Evolutionary conservation across 108 stramenopile genomes (phyloP).

Genomic region (Bacterosira constricta): DNA sequence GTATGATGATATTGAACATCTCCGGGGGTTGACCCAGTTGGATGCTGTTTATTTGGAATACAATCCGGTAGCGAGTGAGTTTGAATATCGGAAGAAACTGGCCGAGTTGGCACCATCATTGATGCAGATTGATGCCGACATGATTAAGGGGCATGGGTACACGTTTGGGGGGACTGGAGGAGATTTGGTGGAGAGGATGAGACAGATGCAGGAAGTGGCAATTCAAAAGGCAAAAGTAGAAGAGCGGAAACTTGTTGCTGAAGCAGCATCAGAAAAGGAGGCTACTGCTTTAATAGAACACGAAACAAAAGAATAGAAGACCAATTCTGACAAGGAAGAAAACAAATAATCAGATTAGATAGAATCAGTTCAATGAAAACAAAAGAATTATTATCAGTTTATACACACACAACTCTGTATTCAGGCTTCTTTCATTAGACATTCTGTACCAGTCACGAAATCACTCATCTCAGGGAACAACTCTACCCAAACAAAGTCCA

Average conservation of each 20-base stretch:
- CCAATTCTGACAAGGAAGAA: no score
- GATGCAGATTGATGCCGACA: constrained; percentile 87
- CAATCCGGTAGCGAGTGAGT: constrained; percentile 90
- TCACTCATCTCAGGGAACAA: constrained; percentile 86
- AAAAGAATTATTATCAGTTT: neutral
- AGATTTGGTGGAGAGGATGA: constrained; percentile 38
- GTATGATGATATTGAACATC: constrained; percentile 75
- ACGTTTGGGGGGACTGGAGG: constrained; percentile 14
- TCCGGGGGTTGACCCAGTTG: constrained; percentile 56
- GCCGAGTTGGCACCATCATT: constrained; percentile 76
- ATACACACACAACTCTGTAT: neutral
- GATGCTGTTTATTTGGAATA: constrained; percentile 96
- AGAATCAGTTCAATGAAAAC: neutral
- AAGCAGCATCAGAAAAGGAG: no score
- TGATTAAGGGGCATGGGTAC: constrained; percentile 56
- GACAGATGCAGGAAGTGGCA: constrained; percentile 40
- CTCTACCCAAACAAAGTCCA: constrained; percentile 80
- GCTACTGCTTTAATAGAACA: neutral
- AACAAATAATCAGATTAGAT: neutral
- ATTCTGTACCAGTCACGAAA: constrained; percentile 65
- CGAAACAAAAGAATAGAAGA: neutral
- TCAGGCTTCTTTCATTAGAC: constrained; percentile 55
- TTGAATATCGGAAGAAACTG: constrained; percentile 84
- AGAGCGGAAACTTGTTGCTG: no score
- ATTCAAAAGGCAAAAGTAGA: constrained; percentile 24